Base-by-base conservation (phyloP, 2,329 filamentous ascomycete species). In the Aotearoamyces nothofagi region DNA sequence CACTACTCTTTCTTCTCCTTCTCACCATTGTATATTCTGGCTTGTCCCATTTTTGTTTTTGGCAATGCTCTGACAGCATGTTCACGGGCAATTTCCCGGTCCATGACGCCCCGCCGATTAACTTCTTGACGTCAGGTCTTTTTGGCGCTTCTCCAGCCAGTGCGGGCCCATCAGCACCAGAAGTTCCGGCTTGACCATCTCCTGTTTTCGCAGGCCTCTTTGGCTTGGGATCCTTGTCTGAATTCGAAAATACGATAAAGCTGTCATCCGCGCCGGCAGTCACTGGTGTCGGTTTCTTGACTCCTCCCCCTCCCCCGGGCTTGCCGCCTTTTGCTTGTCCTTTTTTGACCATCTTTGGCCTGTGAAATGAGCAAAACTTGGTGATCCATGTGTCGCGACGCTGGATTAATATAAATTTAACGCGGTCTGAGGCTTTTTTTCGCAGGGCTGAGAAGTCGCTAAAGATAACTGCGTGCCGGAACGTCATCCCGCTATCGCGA, bases 61-160 rank as follows among this genome's bases (percentile, higher is more conserved):
- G 84, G 45, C 86, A 94, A 55, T 92, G 81, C 60, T 96, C 90
- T 19, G 80, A 82, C 38, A 96, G 69, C 44, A 96, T 66, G 49
- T 92, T 94, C 39, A 94, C 80, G 1, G 90, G 90, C 17, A 98
- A 60, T 52, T 98, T 98, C 22, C 90, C 90, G 0, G 90, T 98
- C 90, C 90, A 98, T 42, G 84, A 94, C 33, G 83, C 73, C 27
- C 90, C 90, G 23, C 84, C 90, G 46, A 98, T 92, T 39, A 98
- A 60, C 42, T 92, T 82, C 53, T 78, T 77, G 24, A 67, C 66
- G 2, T 73, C 74, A 9, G 69, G 71, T 41, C 73, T 28, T 30
- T 48, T 45, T 8, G 46, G 42, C 3, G 44, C 41, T 30, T 51
- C 48, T 22, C 46, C 48, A 15, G 38, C 19, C 24, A 46, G 28